A percentile compares a stretch with the other conserved stretches of the same genome.
phyloP scores from a whole-genome alignment of 1,139 yeast species.

The Kodamaea arcana region DNA sequence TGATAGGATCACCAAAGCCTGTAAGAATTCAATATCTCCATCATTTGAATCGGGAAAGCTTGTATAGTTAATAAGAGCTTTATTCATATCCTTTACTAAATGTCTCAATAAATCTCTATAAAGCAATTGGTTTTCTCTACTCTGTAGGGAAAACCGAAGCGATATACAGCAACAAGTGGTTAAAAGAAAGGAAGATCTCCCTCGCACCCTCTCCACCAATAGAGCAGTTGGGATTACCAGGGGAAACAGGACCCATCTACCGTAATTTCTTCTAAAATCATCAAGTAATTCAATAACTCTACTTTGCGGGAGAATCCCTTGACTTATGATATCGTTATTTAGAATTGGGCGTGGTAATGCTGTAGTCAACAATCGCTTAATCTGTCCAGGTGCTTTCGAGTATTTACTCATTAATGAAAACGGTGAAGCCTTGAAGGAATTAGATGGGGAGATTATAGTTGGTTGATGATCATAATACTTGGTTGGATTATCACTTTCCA shows the following conservation, averaged over 20 bases:
- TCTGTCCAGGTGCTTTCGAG: conserved; percentile 37
- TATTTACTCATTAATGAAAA: conserved; percentile 30
- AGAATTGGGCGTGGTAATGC: conserved; percentile 1
- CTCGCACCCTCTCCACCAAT: conserved; percentile 49
- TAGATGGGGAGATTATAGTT: conserved; percentile 23
- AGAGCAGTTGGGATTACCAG: conserved; percentile 45
- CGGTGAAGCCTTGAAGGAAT: conserved; percentile 47
- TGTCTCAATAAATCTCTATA: conserved; percentile 27
- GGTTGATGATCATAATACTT: conserved; percentile 6
- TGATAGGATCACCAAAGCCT: conserved; percentile 58
- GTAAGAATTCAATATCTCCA: conserved; percentile 54
- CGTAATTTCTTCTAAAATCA: conserved; percentile 63
- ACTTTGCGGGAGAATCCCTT: conserved; percentile 46
- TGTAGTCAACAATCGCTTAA: conserved; percentile 37
- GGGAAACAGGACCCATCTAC: conserved; percentile 78
- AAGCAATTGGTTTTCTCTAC: conserved; percentile 22
- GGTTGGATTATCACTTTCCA: neutral
- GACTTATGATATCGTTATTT: conserved; percentile 37
- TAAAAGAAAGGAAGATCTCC: conserved; percentile 56
- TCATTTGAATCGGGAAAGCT: conserved; percentile 14
- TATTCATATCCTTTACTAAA: conserved; percentile 41
- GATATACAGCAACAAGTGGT: conserved; percentile 66
- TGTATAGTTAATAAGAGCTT: conserved; percentile 31
- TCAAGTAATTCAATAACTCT: conserved; percentile 51
- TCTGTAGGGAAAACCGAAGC: conserved; percentile 41